Conservation (phyloP, 129 eudicot species). For the Chrysanthemum makinoi region DNA sequence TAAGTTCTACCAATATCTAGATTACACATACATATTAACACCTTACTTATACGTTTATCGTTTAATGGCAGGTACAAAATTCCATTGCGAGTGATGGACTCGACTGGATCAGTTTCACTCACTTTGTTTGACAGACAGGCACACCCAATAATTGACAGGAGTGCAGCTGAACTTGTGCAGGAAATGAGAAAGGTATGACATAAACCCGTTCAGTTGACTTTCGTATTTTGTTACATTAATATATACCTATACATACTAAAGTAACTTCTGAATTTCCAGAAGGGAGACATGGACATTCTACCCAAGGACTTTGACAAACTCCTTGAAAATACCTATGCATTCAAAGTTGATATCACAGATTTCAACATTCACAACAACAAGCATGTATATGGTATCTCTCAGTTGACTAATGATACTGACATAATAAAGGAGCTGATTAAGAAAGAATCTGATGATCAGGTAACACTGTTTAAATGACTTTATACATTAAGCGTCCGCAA, state of each 20-base stretch:
- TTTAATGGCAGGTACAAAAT: background rate
- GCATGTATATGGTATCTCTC: too few species aligned
- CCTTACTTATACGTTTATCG: too few species aligned
- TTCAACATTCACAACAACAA: too few species aligned
- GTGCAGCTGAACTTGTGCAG: background rate
- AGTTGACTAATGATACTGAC: too few species aligned
- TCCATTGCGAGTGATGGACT: background rate
- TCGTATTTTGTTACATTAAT: too few species aligned
- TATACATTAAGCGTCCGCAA: too few species aligned
- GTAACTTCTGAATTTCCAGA: background rate
- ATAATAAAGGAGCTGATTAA: too few species aligned
- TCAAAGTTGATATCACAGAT: background rate
- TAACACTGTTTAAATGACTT: too few species aligned
- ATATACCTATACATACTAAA: too few species aligned
- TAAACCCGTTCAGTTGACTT: too few species aligned
- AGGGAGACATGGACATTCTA: background rate
- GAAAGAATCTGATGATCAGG: too few species aligned
- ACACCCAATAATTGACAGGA: background rate
- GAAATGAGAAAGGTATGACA: background rate
- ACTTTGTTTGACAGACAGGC: background rate
- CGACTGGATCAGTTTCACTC: background rate
- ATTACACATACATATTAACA: too few species aligned
- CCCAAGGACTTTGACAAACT: background rate
- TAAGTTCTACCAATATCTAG: background rate
- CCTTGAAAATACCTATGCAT: background rate